Percentiles rank a stretch among this genome's conserved stretches.
These are phyloP conservation scores for Asterionellopsis glacialis DNA, from an alignment of 108 stramenopile genomes.

Conservation along the genomic window DNA sequence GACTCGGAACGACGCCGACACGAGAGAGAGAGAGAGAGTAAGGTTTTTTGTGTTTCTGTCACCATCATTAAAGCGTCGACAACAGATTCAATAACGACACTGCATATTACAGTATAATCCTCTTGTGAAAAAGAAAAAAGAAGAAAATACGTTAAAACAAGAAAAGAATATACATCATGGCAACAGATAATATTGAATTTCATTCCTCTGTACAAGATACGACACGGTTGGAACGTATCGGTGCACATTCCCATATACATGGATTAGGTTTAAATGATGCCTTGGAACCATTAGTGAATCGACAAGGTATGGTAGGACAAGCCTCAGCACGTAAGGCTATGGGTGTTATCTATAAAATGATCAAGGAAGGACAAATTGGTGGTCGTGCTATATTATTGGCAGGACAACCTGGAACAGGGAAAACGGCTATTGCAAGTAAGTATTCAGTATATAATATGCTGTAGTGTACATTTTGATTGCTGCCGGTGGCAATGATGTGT, in stretches of 20 bases:
- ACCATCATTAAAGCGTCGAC: too few species aligned
- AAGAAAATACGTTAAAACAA: too few species aligned
- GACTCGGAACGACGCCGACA: too few species aligned
- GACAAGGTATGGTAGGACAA: conserved; percentile 91
- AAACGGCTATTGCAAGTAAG: conserved; percentile 79
- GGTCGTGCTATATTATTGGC: conserved; percentile 89
- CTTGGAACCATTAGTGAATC: conserved; percentile 74
- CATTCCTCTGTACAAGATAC: neutral
- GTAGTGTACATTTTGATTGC: too few species aligned
- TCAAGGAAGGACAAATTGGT: conserved; percentile 61
- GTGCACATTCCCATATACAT: conserved; percentile 98
- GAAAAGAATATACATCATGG: neutral
- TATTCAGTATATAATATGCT: too few species aligned
- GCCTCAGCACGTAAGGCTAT: conserved; percentile 57
- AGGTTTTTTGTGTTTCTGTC: too few species aligned
- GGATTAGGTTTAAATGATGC: conserved; percentile 96
- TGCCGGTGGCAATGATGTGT: too few species aligned
- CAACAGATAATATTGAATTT: neutral
- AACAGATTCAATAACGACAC: too few species aligned
- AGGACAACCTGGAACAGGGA: conserved; percentile 89
- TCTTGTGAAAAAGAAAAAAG: too few species aligned
- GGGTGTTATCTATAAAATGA: conserved; percentile 86
- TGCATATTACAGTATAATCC: too few species aligned
- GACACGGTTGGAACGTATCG: conserved; percentile 93
- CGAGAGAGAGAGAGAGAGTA: too few species aligned